Conservation (phyloP, 257 asterid species). For the Ligustrum vulgare region DNA sequence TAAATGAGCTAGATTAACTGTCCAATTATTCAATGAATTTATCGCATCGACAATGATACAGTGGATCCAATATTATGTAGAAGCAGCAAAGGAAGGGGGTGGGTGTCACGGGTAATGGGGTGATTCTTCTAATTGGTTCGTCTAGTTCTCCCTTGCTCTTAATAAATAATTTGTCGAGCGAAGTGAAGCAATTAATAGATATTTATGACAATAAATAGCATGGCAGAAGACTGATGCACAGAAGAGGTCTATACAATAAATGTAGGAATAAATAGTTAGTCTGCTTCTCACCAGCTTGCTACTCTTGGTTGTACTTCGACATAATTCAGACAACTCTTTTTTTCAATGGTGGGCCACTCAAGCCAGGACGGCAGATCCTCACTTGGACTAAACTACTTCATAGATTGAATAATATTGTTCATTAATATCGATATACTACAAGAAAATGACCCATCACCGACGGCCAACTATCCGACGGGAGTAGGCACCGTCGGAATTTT, state of each 20-base stretch:
- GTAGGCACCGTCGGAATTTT: no score
- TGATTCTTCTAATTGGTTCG: no score
- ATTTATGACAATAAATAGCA: not conserved
- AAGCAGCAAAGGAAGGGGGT: not conserved
- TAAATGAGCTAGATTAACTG: no score
- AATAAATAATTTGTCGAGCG: not conserved
- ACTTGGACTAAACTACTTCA: no score
- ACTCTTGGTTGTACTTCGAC: not conserved
- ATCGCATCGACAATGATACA: no score
- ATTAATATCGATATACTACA: no score
- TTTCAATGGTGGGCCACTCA: no score
- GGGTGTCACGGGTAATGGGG: not conserved
- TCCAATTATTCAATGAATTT: no score
- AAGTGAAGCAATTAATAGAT: not conserved
- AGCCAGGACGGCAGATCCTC: no score
- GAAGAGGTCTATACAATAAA: not conserved
- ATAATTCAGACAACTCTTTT: not conserved
- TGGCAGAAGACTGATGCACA: not conserved
- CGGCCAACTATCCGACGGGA: no score
- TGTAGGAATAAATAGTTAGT: not conserved
- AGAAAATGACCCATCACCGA: no score
- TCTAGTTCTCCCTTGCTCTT: not conserved
- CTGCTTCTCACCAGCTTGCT: not conserved
- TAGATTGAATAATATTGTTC: no score
- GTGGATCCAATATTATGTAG: not conserved